A percentile compares a stretch with the other conserved stretches of the same genome.
These are phyloP conservation scores for Trypanosoma conorhini DNA, from an alignment of 208 protist species.

Conservation along the genomic window DNA sequence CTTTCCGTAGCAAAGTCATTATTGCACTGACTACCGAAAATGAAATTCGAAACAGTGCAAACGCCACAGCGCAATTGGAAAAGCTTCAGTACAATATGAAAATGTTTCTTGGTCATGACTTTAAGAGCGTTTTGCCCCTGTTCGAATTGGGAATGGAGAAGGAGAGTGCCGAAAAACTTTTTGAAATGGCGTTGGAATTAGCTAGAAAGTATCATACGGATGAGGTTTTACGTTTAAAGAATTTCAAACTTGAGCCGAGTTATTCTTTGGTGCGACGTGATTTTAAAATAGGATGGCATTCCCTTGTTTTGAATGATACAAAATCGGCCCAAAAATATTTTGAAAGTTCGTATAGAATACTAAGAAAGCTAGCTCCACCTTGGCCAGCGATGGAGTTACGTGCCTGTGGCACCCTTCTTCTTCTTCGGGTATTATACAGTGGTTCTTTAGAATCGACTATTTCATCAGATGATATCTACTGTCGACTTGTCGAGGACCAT, in stretches of 20 bases:
- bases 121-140: conserved; percentile 19
- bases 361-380: conserved; percentile 32
- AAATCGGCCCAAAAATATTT: conserved; percentile 40
- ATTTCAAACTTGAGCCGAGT: conserved; percentile 10
- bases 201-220: conserved; percentile 29
- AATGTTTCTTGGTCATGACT: conserved; percentile 22
- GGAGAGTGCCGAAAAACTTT: conserved; percentile 20
- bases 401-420: conserved; percentile 49
- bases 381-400: conserved; percentile 47
- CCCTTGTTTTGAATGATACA: conserved; percentile 48
- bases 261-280: conserved; percentile 23
- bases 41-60: conserved; percentile 5
- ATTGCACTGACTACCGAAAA: conserved; percentile 18
- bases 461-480: conserved; percentile 37
- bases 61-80: conserved; percentile 12
- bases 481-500: conserved; percentile 38
- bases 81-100: conserved; percentile 23
- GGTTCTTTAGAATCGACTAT: conserved; percentile 30
- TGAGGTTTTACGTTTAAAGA: conserved; percentile 30
- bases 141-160: conserved; percentile 22
- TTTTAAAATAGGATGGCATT: conserved; percentile 74
- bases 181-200: conserved; percentile 15
- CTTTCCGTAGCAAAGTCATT: conserved; percentile 21
- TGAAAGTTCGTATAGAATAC: conserved; percentile 35
- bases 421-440: conserved; percentile 41